Evolutionary conservation across 2,329 filamentous ascomycete genomes (phyloP), one percentile per base, ranked within the genome.

Genomic region (Coniochaeta prunicola): DNA sequence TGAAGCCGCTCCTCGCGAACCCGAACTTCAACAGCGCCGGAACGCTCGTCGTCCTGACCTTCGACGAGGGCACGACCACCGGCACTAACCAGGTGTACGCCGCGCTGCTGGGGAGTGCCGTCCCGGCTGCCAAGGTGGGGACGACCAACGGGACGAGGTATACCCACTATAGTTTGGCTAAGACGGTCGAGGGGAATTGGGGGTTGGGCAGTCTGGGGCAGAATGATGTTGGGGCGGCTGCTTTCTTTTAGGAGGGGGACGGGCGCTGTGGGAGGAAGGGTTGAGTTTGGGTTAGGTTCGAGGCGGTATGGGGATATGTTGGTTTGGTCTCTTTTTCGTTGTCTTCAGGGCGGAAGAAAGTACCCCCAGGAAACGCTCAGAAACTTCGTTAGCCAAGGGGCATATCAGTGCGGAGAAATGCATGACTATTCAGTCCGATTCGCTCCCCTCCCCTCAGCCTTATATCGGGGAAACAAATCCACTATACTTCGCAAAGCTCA

Each of bases 21-120:
- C 28, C 72, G 59, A 65, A 64, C 34, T 69, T 69, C 65, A 79
- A 78, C 74, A 61, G 57, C 8, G 62, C 64, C 58, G 72, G 74
- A 26, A 70, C 67, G 6, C 56, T 70, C 0, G 48, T 69, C 38
- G 57, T 68, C 24, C 54, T 69, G 56, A 69, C 68, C 0, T 70
- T 69, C 57, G 68, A 69, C 42, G 68, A 69, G 58, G 63, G 62
- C 57, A 64, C 69, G 56, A 67, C 60, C 50, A 66, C 67, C 57
- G 15, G 66, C 1, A 59, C 56, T 17, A 68, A 70, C 50, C 58
- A 62, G 8, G 68, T 70, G 21, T 64, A 66, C 30, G 63, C 68
- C 5, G 59, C 66, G 8, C 58, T 69, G 4, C 63, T 68, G 1
- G 68, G 67, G 13, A 64, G 53, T 31, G 67, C 67, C 13, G 55